A percentile compares a stretch with the other conserved stretches of the same genome.
phyloP scores from a whole-genome alignment of 495 filamentous ascomycete genomes.

The Lasiosphaeriaceae sp. region DNA sequence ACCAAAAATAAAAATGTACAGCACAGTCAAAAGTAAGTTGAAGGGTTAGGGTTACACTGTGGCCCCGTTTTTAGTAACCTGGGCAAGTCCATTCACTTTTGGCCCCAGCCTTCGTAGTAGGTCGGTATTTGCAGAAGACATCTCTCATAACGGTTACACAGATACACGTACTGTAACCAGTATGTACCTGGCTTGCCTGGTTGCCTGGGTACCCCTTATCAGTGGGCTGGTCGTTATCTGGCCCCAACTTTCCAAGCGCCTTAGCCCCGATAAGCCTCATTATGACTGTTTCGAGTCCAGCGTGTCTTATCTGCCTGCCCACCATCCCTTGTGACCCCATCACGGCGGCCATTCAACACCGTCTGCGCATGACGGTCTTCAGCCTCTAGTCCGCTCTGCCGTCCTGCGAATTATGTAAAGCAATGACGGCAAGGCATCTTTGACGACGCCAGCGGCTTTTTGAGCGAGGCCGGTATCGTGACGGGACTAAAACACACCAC shows the following conservation, averaged over 20 bases:
- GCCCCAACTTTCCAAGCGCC: background rate
- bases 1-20: no score
- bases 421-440: background rate
- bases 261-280: background rate
- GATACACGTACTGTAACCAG: no score
- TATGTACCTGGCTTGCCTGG: no score
- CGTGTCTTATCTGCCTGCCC: background rate
- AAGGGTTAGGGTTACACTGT: no score
- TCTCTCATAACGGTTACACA: no score
- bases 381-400: background rate
- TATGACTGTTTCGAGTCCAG: background rate
- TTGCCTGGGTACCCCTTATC: background rate
- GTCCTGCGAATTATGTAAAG: constrained; percentile 4
- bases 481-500: no score
- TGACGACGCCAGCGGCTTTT: background rate
- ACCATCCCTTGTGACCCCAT: background rate
- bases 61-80: no score
- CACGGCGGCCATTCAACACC: background rate
- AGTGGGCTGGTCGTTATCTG: background rate
- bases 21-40: no score
- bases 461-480: no score
- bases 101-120: no score
- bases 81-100: no score
- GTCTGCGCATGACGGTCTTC: background rate
- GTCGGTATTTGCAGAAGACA: no score